phyloP scores from a whole-genome alignment of 495 filamentous ascomycete genomes.

The Penicillium goetzii region DNA sequence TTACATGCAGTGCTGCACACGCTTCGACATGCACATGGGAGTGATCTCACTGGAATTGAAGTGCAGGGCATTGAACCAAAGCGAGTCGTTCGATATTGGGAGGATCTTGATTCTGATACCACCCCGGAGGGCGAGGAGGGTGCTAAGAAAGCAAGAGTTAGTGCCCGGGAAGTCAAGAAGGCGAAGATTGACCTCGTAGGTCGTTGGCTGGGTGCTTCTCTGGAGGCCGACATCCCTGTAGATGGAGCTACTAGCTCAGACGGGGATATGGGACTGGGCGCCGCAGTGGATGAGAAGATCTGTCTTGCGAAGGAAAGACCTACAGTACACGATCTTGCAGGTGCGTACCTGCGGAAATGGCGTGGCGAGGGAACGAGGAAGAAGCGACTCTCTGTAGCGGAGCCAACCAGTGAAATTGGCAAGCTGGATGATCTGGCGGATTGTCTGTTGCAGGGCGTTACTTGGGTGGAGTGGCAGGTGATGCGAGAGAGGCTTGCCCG shows the following conservation, averaged over 20 bases:
- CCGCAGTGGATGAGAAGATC: conserved; percentile 8
- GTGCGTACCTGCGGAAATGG: conserved; percentile 53
- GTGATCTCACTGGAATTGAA: conserved; percentile 20
- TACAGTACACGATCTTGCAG: conserved; percentile 41
- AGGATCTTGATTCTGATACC: conserved; percentile 19
- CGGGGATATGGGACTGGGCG: background rate
- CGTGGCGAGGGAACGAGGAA: conserved; percentile 28
- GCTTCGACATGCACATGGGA: conserved; percentile 46
- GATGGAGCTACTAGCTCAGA: background rate
- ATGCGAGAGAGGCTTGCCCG: conserved; percentile 57
- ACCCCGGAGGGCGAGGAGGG: conserved; percentile 5
- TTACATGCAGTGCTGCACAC: conserved; percentile 74
- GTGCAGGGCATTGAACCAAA: conserved; percentile 47
- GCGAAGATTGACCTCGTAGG: conserved; percentile 68
- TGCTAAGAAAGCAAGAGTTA: conserved; percentile 32
- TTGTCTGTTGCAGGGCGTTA: conserved; percentile 82
- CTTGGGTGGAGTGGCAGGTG: conserved; percentile 83
- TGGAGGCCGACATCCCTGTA: background rate
- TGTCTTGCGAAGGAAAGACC: conserved; percentile 39
- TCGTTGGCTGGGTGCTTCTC: conserved; percentile 49
- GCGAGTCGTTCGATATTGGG: conserved; percentile 47
- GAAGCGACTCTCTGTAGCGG: conserved; percentile 17
- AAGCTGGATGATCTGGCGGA: conserved; percentile 95
- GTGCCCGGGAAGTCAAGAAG: conserved; percentile 53
- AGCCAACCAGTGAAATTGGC: conserved; percentile 34